phyloP scores from a whole-genome alignment of 257 asterid species.

The Linaria vulgaris region DNA sequence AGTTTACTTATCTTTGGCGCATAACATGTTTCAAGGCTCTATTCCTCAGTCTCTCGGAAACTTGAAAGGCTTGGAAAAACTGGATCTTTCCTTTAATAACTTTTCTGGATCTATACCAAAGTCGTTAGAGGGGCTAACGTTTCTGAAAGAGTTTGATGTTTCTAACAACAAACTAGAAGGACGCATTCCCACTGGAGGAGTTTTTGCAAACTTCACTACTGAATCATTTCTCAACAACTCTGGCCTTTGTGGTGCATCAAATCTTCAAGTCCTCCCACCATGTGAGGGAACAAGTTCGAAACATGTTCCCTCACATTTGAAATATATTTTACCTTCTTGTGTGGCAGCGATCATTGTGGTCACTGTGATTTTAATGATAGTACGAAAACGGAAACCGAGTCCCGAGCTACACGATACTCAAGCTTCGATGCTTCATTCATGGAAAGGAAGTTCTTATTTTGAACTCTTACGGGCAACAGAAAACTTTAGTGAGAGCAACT shows the following conservation, averaged over 20 bases:
- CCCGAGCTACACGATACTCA: not conserved
- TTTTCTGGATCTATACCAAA: too few relatives aligned
- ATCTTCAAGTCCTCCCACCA: constrained; percentile 34
- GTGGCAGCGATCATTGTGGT: constrained; percentile 22
- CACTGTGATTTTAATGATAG: constrained; percentile 14
- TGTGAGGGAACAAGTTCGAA: constrained; percentile 27
- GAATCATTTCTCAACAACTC: constrained; percentile 42
- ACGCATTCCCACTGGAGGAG: constrained; percentile 38
- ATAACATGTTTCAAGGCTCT: too few relatives aligned
- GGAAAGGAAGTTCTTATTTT: constrained; percentile 34
- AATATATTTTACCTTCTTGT: constrained; percentile 28
- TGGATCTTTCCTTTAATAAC: too few relatives aligned
- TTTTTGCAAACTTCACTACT: constrained; percentile 39
- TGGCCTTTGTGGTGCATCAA: constrained; percentile 35
- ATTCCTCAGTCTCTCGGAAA: constrained; percentile 45
- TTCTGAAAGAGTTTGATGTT: constrained; percentile 47
- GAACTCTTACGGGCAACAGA: constrained; percentile 43
- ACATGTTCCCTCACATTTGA: not conserved
- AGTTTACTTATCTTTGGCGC: constrained; percentile 40
- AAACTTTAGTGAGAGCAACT: constrained; percentile 36
- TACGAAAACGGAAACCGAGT: constrained; percentile 5
- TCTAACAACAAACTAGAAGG: constrained; percentile 41
- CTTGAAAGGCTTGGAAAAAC: too few relatives aligned
- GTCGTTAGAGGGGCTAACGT: constrained; percentile 32
- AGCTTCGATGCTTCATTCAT: too few relatives aligned